Percentiles rank a stretch among this genome's conserved stretches.
phyloP scores from a whole-genome alignment of 2,329 filamentous ascomycete species.

The Elsinoe necatrix region DNA sequence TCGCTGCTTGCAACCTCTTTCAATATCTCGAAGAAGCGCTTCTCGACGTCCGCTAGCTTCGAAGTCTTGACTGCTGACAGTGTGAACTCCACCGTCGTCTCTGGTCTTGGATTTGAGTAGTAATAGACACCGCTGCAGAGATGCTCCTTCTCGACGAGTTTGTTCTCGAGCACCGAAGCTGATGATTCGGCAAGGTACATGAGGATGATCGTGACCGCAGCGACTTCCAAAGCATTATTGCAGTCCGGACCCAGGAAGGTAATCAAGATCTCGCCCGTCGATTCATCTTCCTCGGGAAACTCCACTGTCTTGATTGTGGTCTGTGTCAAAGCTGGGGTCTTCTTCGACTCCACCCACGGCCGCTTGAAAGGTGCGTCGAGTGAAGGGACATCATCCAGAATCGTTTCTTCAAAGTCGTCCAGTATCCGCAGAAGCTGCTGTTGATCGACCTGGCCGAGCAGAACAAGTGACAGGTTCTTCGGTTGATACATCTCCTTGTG shows the following conservation, averaged over 20 bases:
- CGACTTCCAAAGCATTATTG: slow-evolving; percentile 50
- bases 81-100: slow-evolving; percentile 76
- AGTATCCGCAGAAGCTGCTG: slow-evolving; percentile 69
- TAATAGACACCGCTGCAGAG: slow-evolving; percentile 79
- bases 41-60: slow-evolving; percentile 74
- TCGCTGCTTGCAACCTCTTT: slow-evolving; percentile 70
- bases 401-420: slow-evolving; percentile 79
- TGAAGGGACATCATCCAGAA: slow-evolving; percentile 71
- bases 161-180: slow-evolving; percentile 83
- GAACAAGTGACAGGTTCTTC: slow-evolving; percentile 81
- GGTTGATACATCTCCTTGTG: slow-evolving; percentile 97
- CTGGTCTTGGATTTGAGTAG: slow-evolving; percentile 69
- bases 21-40: slow-evolving; percentile 75
- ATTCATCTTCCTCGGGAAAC: slow-evolving; percentile 95
- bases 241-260: slow-evolving; percentile 81
- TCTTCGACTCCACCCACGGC: slow-evolving; percentile 84
- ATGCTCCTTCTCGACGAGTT: slow-evolving; percentile 85
- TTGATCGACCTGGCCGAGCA: slow-evolving; percentile 89
- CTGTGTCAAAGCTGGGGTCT: slow-evolving; percentile 62
- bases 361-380: slow-evolving; percentile 68
- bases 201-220: slow-evolving; percentile 70
- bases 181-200: slow-evolving; percentile 89
- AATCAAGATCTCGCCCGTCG: slow-evolving; percentile 77
- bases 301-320: slow-evolving; percentile 71
- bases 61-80: slow-evolving; percentile 80